Evolutionary conservation across 345 rosid genomes (phyloP).

Genomic region (Eucalyptus curtisii): DNA sequence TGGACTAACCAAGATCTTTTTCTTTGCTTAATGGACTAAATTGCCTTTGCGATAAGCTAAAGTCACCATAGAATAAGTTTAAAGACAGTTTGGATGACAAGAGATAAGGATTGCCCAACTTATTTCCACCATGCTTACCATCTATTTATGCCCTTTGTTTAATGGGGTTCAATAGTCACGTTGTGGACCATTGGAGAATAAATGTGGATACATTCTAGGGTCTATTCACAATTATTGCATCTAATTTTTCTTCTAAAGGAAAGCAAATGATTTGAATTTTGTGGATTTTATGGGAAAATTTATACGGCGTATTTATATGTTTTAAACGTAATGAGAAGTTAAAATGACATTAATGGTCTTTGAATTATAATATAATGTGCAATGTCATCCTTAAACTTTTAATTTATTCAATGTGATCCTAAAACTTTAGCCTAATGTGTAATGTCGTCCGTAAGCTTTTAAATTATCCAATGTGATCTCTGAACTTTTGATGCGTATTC

Average conservation of each 20-base stretch:
- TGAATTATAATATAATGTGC: accelerated
- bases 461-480: accelerated
- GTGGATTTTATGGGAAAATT: neutral
- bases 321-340: neutral
- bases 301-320: neutral
- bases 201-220: neutral
- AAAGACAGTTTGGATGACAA: neutral
- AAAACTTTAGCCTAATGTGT: too few relatives aligned
- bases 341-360: neutral
- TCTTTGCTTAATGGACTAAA: neutral
- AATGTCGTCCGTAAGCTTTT: accelerated
- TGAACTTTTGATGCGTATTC: too few relatives aligned
- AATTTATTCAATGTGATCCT: too few relatives aligned
- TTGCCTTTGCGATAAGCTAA: neutral
- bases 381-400: accelerated
- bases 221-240: neutral
- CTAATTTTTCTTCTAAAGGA: neutral
- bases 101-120: neutral
- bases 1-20: neutral
- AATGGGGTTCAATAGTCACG: neutral
- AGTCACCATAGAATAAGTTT: neutral
- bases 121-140: neutral
- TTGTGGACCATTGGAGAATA: neutral
- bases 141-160: neutral
- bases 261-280: neutral